Percentiles rank a stretch among this genome's conserved stretches.
Conservation (phyloP, 768 basidiomycete species). For the Strobilomyces echinocephalus region DNA sequence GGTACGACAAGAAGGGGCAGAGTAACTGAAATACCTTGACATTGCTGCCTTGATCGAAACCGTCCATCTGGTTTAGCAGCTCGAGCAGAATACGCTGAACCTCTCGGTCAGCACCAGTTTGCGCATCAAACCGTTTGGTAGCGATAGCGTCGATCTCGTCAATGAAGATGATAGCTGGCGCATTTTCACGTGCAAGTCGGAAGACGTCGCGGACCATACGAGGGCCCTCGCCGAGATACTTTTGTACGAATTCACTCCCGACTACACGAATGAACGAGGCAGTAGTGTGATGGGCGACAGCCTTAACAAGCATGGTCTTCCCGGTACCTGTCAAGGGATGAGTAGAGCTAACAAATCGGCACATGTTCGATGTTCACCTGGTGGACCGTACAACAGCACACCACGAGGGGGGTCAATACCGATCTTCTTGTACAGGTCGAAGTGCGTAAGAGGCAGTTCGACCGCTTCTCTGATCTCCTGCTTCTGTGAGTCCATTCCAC, state of each 20-base stretch:
- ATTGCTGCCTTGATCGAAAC: slow-evolving; percentile 97
- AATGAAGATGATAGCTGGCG: slow-evolving; percentile 98
- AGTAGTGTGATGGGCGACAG: slow-evolving; percentile 97
- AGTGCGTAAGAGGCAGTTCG: slow-evolving; percentile 93
- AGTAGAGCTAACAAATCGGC: background rate
- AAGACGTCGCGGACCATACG: slow-evolving; percentile 99
- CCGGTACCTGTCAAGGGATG: slow-evolving; percentile 71
- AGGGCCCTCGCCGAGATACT: slow-evolving; percentile 98
- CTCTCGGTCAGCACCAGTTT: slow-evolving; percentile 97
- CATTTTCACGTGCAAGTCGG: slow-evolving; percentile 93
- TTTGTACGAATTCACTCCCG: slow-evolving; percentile 98
- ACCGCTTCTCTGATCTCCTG: slow-evolving; percentile 99
- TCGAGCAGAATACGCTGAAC: slow-evolving; percentile 98
- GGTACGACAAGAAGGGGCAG: background rate
- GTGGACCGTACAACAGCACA: slow-evolving; percentile 94
- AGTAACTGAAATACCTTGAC: slow-evolving; percentile 66
- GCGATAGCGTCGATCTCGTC: slow-evolving; percentile 99
- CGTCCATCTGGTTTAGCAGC: slow-evolving; percentile 98
- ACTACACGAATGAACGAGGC: slow-evolving; percentile 98
- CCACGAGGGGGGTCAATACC: slow-evolving; percentile 98
- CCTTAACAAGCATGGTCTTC: slow-evolving; percentile 99
- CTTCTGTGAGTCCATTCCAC: slow-evolving; percentile 96
- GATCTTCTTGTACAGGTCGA: slow-evolving; percentile 98
- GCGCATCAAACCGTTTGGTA: slow-evolving; percentile 98
- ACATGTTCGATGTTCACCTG: slow-evolving; percentile 50